Evolutionary conservation across 176 grass and related monocot species (phyloP).

Genomic region (Chrysopogon serrulatus): DNA sequence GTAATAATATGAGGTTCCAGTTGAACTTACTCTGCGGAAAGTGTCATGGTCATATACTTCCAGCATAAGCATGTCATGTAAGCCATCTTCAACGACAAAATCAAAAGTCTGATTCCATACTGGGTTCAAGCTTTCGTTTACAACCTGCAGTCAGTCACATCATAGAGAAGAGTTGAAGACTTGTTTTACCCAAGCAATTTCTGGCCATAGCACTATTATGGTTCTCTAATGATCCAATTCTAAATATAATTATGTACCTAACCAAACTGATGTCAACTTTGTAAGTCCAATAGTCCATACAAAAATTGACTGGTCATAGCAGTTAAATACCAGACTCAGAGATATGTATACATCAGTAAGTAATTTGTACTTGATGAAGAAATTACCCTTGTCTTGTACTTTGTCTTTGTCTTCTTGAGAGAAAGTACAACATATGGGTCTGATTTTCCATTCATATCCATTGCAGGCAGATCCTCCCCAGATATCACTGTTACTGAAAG

Average conservation of each 20-base stretch:
- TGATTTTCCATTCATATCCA: constrained; percentile 90
- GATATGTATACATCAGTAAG: neutral
- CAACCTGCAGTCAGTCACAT: constrained; percentile 48
- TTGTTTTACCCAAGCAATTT: neutral
- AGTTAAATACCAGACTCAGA: constrained; percentile 15
- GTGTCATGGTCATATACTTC: constrained; percentile 96
- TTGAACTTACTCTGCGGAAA: constrained; percentile 68
- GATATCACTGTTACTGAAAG: constrained; percentile 81
- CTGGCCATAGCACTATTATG: neutral
- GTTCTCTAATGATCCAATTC: neutral
- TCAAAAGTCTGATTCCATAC: constrained; percentile 90
- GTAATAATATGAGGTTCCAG: neutral
- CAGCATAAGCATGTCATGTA: constrained; percentile 96
- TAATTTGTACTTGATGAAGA: constrained; percentile 11
- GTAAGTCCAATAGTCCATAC: neutral
- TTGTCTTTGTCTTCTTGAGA: constrained; percentile 93
- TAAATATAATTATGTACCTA: neutral
- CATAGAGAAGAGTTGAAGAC: neutral
- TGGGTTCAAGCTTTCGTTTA: constrained; percentile 83
- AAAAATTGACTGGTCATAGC: neutral
- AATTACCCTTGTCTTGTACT: constrained; percentile 92
- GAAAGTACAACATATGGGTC: constrained; percentile 83
- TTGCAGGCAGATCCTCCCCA: constrained; percentile 76
- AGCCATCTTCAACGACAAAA: constrained; percentile 91
- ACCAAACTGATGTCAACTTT: neutral